Percentiles rank a stretch among this genome's conserved stretches.
Conservation (phyloP, 768 basidiomycete genomes). For the Lactarius pseudohatsudake region DNA sequence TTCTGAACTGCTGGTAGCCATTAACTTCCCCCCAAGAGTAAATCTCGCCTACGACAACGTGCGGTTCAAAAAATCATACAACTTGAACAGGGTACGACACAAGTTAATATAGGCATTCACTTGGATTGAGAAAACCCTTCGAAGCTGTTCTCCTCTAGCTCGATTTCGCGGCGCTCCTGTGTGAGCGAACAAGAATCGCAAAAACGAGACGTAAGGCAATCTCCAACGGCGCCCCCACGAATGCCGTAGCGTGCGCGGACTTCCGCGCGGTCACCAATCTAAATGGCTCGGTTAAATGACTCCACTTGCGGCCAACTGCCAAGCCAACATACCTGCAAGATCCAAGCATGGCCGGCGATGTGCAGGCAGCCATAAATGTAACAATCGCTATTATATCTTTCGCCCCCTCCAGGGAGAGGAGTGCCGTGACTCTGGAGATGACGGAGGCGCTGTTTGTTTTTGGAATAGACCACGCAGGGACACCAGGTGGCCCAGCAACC, state of each 20-base stretch:
- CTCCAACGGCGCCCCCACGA: conserved; percentile 43
- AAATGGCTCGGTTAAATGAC: conserved; percentile 29
- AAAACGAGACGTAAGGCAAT: conserved; percentile 43
- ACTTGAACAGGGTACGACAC: background rate
- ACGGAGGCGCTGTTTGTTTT: conserved; percentile 43
- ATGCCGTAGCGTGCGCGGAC: conserved; percentile 48
- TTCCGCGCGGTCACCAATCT: conserved; percentile 41
- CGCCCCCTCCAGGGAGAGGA: conserved; percentile 41
- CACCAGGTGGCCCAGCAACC: conserved; percentile 41
- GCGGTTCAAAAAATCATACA: background rate
- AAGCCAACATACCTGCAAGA: conserved; percentile 41
- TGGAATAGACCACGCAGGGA: conserved; percentile 44
- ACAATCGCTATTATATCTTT: conserved; percentile 33
- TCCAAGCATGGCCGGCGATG: conserved; percentile 38
- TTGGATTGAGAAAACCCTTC: background rate
- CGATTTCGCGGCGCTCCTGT: conserved; percentile 49
- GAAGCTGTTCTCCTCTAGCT: conserved; percentile 45
- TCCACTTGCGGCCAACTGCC: background rate
- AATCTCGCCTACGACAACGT: background rate
- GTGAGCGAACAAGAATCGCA: conserved; percentile 49
- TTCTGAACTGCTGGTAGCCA: background rate
- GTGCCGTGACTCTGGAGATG: conserved; percentile 39
- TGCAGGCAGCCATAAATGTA: conserved; percentile 37
- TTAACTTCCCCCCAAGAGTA: background rate
- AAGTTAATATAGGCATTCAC: background rate